Base-by-base conservation (phyloP, 306 rosid genomes). In the Canavalia gladiata region DNA sequence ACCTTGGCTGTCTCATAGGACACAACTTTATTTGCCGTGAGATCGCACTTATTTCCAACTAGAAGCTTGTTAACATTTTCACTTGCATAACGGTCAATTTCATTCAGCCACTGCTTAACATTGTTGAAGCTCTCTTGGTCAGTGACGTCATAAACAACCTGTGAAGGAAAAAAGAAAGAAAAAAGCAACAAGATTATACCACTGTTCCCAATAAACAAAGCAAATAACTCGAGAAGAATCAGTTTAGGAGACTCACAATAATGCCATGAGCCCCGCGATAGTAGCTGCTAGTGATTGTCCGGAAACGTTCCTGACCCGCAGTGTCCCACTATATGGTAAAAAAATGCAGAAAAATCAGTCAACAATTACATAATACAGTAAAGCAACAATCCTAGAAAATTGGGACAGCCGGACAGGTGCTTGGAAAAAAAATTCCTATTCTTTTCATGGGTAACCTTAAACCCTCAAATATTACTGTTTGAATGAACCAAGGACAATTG, bases 191-290 rank as follows among this genome's bases (percentile, higher is more conserved):
- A 51, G 33, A 60, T 84, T 62, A 87, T 77, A 77, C 35, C 67
- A 63, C n/a, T 46, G 78, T 58, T 76, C 69, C 42, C 73, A 41
- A 65, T 43, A 68, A 31, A 75, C 11, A 70, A 34, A 62, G 73
- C 51, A 78, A 52, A 73, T 6, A 10, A 28, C 67, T 13, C 12
- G 52, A 37, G 41, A 52, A 67, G 35, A 31, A 34, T 63, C 34
- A 31, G 63, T 84, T 46, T 63, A 58, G 56, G 31, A 64, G 52
- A 72, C 93, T 90, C 85, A 96, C 99, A 81, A 96, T 96, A 82
- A 96, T 96, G 79, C 99, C 99, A 72, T 96, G 99, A 77, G 99
- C 99, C 45, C 99, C 99, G 41, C 99, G 99, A 84, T 96, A 96
- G 94, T 96, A 96, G 89, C 99, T 96, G 89, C 99, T 96, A 52